Conservation (phyloP, 2,329 filamentous ascomycete species). For the Verticillium nonalfalfae region DNA sequence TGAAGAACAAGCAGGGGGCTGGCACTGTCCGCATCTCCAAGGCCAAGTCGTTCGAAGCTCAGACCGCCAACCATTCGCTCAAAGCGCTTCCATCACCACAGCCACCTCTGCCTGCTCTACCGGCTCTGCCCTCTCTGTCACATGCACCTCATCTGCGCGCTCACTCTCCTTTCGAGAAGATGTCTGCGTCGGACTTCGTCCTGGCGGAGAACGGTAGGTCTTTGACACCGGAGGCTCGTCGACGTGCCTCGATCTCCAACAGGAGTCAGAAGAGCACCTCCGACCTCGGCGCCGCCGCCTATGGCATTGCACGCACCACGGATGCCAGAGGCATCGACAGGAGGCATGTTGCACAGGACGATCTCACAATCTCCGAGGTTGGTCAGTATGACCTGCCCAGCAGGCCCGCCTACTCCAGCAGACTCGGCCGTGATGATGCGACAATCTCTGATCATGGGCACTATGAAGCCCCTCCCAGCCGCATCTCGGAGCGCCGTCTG, state of each 20-base stretch:
- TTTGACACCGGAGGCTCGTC: conserved; percentile 10
- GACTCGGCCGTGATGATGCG: conserved; percentile 8
- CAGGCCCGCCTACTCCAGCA: neutral
- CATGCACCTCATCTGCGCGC: conserved; percentile 13
- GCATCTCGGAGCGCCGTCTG: conserved; percentile 9
- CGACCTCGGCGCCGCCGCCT: conserved; percentile 4
- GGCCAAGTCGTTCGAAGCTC: conserved; percentile 19
- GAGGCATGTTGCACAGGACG: neutral
- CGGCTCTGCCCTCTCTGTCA: conserved; percentile 5
- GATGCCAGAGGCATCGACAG: conserved; percentile 4
- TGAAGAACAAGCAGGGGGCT: conserved; percentile 23
- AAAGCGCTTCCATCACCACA: neutral
- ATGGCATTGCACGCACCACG: conserved; percentile 2
- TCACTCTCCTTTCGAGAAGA: conserved; percentile 11
- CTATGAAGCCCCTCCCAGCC: conserved; percentile 9
- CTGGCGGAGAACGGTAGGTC: conserved; percentile 8
- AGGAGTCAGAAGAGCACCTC: conserved; percentile 6
- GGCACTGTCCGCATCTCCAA: conserved; percentile 16
- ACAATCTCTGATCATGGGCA: conserved; percentile 11
- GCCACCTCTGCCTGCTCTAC: conserved; percentile 1
- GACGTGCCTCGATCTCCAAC: conserved; percentile 18
- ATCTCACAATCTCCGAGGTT: neutral
- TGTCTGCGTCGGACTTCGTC: conserved; percentile 8
- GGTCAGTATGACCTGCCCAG: neutral
- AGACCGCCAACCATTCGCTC: neutral